Evolutionary conservation across 2,329 filamentous ascomycete species (phyloP).

Genomic region (Myriosclerotinia scirpicola): DNA sequence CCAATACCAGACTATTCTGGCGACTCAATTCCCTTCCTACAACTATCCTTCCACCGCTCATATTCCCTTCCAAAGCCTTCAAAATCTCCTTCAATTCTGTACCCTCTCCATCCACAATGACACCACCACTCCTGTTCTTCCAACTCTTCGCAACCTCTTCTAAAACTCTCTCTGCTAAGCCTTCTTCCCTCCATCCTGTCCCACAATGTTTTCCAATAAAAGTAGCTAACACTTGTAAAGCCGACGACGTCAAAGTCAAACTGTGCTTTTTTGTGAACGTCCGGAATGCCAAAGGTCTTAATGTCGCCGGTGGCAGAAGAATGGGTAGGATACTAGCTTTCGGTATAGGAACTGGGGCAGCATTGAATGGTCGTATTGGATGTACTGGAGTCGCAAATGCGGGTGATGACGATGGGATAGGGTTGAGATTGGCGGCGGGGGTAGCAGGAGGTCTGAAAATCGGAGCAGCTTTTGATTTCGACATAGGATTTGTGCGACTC

Average conservation of each 20-base stretch:
- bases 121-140: conserved; percentile 85
- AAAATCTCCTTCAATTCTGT: conserved; percentile 78
- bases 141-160: conserved; percentile 89
- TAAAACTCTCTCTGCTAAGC: conserved; percentile 84
- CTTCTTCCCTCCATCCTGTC: conserved; percentile 94
- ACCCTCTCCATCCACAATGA: conserved; percentile 83
- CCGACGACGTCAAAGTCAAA: conserved; percentile 83
- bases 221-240: conserved; percentile 77
- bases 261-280: conserved; percentile 98
- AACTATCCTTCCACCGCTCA: conserved; percentile 77
- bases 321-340: conserved; percentile 71
- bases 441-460: conserved; percentile 37
- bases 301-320: conserved; percentile 78
- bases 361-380: conserved; percentile 64
- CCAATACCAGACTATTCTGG: conserved; percentile 65
- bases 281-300: conserved; percentile 88
- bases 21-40: conserved; percentile 56
- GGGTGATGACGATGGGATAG: conserved; percentile 83
- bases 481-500: conserved; percentile 33
- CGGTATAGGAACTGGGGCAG: conserved; percentile 26
- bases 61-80: conserved; percentile 79
- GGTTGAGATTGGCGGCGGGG: conserved; percentile 45
- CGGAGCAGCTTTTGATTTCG: conserved; percentile 34
- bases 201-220: conserved; percentile 95
- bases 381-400: conserved; percentile 86